These are phyloP conservation scores for Ophiostoma piceae DNA, from an alignment of 2,329 filamentous ascomycete species.

Conservation along the genomic window DNA sequence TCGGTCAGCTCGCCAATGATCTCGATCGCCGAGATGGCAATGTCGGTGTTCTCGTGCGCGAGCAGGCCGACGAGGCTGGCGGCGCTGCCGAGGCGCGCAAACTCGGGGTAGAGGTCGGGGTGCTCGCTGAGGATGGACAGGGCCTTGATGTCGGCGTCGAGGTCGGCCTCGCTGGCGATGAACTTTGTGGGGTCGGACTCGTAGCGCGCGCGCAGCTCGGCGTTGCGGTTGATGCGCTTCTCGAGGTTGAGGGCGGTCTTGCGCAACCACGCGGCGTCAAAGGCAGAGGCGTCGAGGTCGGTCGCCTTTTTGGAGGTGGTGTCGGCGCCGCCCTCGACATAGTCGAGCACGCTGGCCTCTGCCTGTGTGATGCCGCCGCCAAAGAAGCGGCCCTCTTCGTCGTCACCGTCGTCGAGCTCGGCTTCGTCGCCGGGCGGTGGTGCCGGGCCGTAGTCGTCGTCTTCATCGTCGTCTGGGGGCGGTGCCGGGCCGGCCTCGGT, in stretches of 20 bases:
- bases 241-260: slow-evolving; percentile 79
- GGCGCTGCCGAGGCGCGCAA: slow-evolving; percentile 68
- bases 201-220: slow-evolving; percentile 80
- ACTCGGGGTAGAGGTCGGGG: slow-evolving; percentile 73
- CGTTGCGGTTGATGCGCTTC: slow-evolving; percentile 84
- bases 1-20: slow-evolving; percentile 88
- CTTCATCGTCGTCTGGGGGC: slow-evolving; percentile 43
- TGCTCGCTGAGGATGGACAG: slow-evolving; percentile 85
- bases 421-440: slow-evolving; percentile 42
- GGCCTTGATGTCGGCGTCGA: slow-evolving; percentile 81
- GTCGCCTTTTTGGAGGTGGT: slow-evolving; percentile 44
- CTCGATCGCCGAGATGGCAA: slow-evolving; percentile 85
- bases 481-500: slow-evolving; percentile 48
- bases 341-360: slow-evolving; percentile 81
- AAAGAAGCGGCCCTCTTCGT: slow-evolving; percentile 93
- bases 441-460: slow-evolving; percentile 43
- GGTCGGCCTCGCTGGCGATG: slow-evolving; percentile 78
- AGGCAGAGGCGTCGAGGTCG: slow-evolving; percentile 56
- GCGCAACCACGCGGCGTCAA: slow-evolving; percentile 78
- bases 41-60: slow-evolving; percentile 94
- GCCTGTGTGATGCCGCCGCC: slow-evolving; percentile 80
- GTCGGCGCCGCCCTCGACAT: slow-evolving; percentile 59
- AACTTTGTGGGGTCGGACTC: slow-evolving; percentile 77
- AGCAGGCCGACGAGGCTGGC: slow-evolving; percentile 72
- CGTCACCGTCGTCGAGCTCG: slow-evolving; percentile 52